Evolutionary conservation across 176 grass and related monocot genomes (phyloP), one percentile per base, ranked within the genome.

Genomic region (Oryza nivara): DNA sequence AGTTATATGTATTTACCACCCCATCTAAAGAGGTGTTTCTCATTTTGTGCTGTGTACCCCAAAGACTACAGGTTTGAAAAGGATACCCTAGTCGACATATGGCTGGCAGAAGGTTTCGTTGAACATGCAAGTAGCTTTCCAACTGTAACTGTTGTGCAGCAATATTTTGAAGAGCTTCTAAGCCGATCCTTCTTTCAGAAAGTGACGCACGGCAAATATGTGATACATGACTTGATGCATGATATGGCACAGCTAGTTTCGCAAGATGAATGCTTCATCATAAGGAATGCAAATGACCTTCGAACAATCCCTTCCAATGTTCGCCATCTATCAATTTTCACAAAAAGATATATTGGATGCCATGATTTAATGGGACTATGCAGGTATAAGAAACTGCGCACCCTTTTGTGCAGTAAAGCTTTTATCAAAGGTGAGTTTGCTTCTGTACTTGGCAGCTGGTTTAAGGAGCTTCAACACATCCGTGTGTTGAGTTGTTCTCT

Each of bases 1-100:
- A 93, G 92, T 45, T 93, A 93, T 49, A 83, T 90, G 11, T 76
- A 86, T 78, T 80, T 93, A 67, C 68, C 85, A 1, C 44, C 47
- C 8, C 13, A 86, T 69, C 61, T 91, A 65, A 88, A 72, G 40
- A 23, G 40, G 22, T 45, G 69, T 41, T 72, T 72, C 69, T 72
- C 69, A 45, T 22, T 72, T 0, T 72, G 69, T 45, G 69, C 20
- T 10, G n/a, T 71, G 38, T 71, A 44, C 43, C 69, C 69, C 19
- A 72, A 72, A n/a, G 69, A 72, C 22, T 20, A 72, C 69, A 72
- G 43, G 43, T 72, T 72, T 72, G 69, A 11, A 5, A 45, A 14
- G 69, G 40, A 54, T 54, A 54, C 51, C 17, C 51, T 54, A 19
- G 51, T 54, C 16, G 51, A 54, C 51, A 54, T 54, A 44, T 72